Base-by-base conservation (phyloP, 192 early-diverging fungal species). In the Linnemannia exigua region DNA sequence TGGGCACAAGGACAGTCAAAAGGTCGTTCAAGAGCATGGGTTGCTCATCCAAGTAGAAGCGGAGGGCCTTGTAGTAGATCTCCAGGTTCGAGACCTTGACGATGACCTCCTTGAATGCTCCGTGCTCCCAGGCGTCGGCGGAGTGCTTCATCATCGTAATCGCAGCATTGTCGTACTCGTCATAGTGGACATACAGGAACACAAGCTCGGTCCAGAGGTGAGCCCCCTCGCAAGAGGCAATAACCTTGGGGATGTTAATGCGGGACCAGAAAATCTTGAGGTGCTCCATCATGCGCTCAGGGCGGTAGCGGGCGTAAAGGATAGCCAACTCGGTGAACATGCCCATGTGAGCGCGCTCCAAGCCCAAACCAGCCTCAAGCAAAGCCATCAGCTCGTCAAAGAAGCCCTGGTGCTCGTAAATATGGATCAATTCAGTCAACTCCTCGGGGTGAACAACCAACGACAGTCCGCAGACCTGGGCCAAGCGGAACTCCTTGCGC, bases 321-420 rank as follows among this genome's bases (percentile, higher is more conserved):
- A 99, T 96, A 11, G 97, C 97, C 51, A 99, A 91, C 90, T 99
- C 99, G 0, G 99, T 99, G 87, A 99, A 99, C 99, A 99, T 99
- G 72, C 99, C 99, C 99, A 99, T 99, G 86, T 99, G 99, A 19
- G 99, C 99, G 71, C 99, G 94, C 89, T 99, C 99, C 76, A 99
- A 88, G 19, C 97, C 97, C 25, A 99, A 88, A 74, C 98, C 98
- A 51, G 96, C 93, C 92, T 99, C 98, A 36, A 99, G 90, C 72
- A 99, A 87, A 37, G 90, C 81, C 78, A 98, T 96, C 48, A 98
- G 88, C 92, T 99, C 97, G 46, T 97, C 95, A 80, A 98, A 95
- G 89, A 95, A 92, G 44, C 99, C 99, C 70, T 93, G 92, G 50
- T 89, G 69, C 88, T 99, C 99, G 88, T 99, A 99, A 16, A 95